Evolutionary conservation across 805 yeast genomes (phyloP), one percentile per base, ranked within the genome.

Genomic region (Candida saitoana): DNA sequence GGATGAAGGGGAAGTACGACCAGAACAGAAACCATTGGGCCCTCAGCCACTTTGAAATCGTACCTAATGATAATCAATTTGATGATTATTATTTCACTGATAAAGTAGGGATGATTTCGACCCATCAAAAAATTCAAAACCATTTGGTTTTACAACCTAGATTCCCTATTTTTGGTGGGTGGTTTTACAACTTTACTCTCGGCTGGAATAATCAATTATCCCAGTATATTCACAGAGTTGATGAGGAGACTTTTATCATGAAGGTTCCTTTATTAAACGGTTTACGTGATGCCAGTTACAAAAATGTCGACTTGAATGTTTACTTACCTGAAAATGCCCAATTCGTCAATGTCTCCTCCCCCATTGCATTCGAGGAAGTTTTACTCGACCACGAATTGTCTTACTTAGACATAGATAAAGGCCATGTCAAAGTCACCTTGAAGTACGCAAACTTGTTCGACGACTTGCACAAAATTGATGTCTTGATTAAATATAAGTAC

Each of bases 131-230:
- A 18, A 56, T 65, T 3, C 63, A 63, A 33, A 62, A 73, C 34
- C 63, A 66, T 46, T 65, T 87, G 37, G 67, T 82, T 27, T 61
- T 93, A 49, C 78, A 76, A 55, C 98, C 98, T 43, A 77, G 99
- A 61, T 93, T 72, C 70, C 99, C 99, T n/a, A 60, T 93, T 5
- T 86, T 87, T 63, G 99, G 99, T 38, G 95, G 90, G 34, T 93
- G 99, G 99, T 76, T 82, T 55, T 91, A 88, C 65, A 88, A 91
- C 65, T 93, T 87, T 72, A 93, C 98, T 17, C 63, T 91, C 51
- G 98, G 98, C n/a, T 93, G 96, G 96, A 78, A 82, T 38, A 76
- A 79, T 49, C 66, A 71, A 16, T 63, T 90, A 33, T 55, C 66
- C 12, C 65, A 77, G 35, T 82, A 74, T 50, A 69, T 86, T 40